These are phyloP conservation scores for Medicago truncatula DNA, from an alignment of 306 rosid species.

Conservation along the genomic window DNA sequence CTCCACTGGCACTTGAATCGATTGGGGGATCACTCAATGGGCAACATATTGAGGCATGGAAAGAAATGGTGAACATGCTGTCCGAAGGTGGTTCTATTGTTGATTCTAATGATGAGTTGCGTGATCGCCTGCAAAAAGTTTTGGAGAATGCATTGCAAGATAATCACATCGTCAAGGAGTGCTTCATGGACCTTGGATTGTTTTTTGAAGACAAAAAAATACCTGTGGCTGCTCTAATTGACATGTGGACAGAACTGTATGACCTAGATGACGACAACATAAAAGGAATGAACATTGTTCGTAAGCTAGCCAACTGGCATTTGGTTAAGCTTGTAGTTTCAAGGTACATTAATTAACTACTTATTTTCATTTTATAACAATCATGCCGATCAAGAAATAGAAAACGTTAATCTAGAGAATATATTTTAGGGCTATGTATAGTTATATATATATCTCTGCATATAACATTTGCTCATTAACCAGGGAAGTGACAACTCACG, in stretches of 20 bases:
- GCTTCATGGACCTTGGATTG: conserved; percentile 66
- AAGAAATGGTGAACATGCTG: conserved; percentile 18
- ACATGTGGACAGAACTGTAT: conserved; percentile 58
- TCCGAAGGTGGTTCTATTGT: conserved; percentile 30
- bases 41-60: conserved; percentile 47
- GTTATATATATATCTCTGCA: not conserved
- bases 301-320: conserved; percentile 8
- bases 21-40: conserved; percentile 49
- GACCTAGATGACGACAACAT: conserved; percentile 35
- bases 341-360: conserved; percentile 45
- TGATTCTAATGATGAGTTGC: conserved; percentile 37
- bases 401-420: not conserved
- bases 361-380: not conserved
- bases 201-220: conserved; percentile 62
- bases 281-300: conserved; percentile 24
- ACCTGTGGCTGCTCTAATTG: conserved; percentile 54
- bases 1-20: conserved; percentile 52
- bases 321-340: conserved; percentile 45
- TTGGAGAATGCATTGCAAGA: conserved; percentile 45
- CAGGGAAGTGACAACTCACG: conserved; percentile 51
- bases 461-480: not conserved
- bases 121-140: conserved; percentile 41
- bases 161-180: conserved; percentile 40
- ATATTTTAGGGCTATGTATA: not conserved
- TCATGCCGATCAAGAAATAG: not conserved